Evolutionary conservation across 2,329 filamentous ascomycete species (phyloP).

Genomic region (Exophiala aquamarina): DNA sequence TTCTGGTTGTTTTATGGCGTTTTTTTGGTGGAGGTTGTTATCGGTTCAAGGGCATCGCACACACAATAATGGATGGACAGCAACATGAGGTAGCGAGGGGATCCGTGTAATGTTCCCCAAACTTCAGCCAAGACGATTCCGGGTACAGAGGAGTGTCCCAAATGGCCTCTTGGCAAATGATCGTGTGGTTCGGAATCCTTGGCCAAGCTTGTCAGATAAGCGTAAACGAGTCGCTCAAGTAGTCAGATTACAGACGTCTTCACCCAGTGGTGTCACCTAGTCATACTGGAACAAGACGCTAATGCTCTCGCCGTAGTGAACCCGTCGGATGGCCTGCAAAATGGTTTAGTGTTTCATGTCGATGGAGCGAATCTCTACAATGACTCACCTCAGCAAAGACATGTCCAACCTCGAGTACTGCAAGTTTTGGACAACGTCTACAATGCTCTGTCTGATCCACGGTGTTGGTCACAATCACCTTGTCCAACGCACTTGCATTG

Average conservation of each 20-base stretch:
- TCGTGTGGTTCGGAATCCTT: too few relatives aligned
- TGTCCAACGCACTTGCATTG: slow-evolving; percentile 89
- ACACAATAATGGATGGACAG: not conserved
- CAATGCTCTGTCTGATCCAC: slow-evolving; percentile 85
- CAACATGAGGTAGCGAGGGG: not conserved
- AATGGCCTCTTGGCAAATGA: not conserved
- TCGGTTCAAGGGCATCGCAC: too few relatives aligned
- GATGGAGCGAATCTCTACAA: not conserved
- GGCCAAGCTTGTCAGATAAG: too few relatives aligned
- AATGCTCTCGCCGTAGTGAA: slow-evolving; percentile 97
- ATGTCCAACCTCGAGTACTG: slow-evolving; percentile 83
- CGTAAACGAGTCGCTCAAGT: too few relatives aligned
- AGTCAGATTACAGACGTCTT: not conserved
- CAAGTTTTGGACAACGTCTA: slow-evolving; percentile 77
- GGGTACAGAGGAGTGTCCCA: too few relatives aligned
- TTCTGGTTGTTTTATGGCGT: slow-evolving; percentile 14
- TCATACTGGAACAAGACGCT: slow-evolving; percentile 90
- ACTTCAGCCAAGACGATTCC: too few relatives aligned
- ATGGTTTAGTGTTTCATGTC: slow-evolving; percentile 3
- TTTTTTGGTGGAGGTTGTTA: slow-evolving; percentile 2
- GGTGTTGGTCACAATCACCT: slow-evolving; percentile 91
- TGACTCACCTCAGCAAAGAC: slow-evolving; percentile 79
- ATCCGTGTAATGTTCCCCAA: too few relatives aligned
- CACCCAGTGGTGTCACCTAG: slow-evolving; percentile 36
- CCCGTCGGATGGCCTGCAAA: slow-evolving; percentile 75